Conservation (phyloP, 148 eudicot species). For the Amaranthus hypochondriacus region DNA sequence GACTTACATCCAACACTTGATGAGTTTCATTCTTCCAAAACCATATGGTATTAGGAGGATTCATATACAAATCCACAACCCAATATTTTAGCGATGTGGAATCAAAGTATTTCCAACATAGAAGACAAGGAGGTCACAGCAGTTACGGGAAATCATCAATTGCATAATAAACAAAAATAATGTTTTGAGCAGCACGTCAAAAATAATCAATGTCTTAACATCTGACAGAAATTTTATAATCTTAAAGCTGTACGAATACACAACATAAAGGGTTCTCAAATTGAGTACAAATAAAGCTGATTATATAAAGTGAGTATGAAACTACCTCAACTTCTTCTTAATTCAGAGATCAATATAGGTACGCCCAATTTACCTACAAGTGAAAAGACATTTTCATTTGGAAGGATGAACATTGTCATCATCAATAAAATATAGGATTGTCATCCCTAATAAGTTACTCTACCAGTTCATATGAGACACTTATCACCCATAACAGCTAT, state of each 20-base stretch:
- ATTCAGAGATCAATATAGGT: constrained; percentile 87
- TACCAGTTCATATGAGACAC: not conserved
- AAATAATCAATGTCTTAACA: not conserved
- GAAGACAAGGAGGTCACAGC: no score
- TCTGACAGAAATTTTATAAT: not conserved
- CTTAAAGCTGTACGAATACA: constrained; percentile 3
- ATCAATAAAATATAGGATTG: constrained; percentile 39
- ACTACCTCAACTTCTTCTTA: constrained; percentile 95
- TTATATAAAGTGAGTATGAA: constrained; percentile 51
- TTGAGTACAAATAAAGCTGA: constrained; percentile 17
- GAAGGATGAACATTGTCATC: constrained; percentile 65
- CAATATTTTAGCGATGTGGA: no score
- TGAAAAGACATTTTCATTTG: constrained; percentile 73
- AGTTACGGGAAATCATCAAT: not conserved
- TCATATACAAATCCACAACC: no score
- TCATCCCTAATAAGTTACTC: constrained; percentile 21
- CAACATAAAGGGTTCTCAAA: constrained; percentile 6
- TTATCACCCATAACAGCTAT: constrained; percentile 4
- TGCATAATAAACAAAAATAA: not conserved
- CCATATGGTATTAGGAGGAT: no score
- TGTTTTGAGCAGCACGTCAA: not conserved
- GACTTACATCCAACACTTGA: no score
- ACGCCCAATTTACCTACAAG: constrained; percentile 95
- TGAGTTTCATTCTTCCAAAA: no score
- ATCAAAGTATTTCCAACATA: no score